These are phyloP conservation scores for Pythium monospermum DNA, from an alignment of 352 stramenopile species.

Conservation along the genomic window DNA sequence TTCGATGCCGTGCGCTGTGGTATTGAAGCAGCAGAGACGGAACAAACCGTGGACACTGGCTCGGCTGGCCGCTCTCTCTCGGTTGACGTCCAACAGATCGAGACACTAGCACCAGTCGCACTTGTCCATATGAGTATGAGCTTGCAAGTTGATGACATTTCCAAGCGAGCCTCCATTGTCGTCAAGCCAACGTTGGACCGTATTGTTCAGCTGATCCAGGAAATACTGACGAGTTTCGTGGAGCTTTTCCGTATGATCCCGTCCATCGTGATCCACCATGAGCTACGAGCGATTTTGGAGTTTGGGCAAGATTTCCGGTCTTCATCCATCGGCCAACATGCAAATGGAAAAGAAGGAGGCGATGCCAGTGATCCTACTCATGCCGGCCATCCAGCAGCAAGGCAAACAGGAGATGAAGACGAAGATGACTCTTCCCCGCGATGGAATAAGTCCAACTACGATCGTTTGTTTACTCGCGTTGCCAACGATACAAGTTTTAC, in stretches of 20 bases:
- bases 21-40: constrained; percentile 2
- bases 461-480: constrained; percentile 31
- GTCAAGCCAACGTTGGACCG: constrained; percentile 32
- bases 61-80: no score
- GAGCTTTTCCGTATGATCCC: constrained; percentile 38
- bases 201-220: constrained; percentile 25
- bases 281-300: constrained; percentile 36
- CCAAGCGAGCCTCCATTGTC: constrained; percentile 19
- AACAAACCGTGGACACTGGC: not conserved
- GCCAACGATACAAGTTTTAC: constrained; percentile 29
- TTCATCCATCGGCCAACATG: constrained; percentile 9
- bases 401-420: not conserved
- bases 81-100: constrained; percentile 14
- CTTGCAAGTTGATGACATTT: constrained; percentile 6
- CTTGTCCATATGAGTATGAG: constrained; percentile 16
- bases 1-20: constrained; percentile 10
- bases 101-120: constrained; percentile 12
- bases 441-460: constrained; percentile 20
- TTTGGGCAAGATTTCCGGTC: constrained; percentile 51
- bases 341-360: not conserved
- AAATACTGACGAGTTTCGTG: constrained; percentile 29
- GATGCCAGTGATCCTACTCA: not conserved
- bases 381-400: no score
- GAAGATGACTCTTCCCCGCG: constrained; percentile 7
- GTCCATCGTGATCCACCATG: constrained; percentile 28